These are phyloP conservation scores for Daldinia concentrica DNA, from an alignment of 495 filamentous ascomycete species.

Conservation along the genomic window DNA sequence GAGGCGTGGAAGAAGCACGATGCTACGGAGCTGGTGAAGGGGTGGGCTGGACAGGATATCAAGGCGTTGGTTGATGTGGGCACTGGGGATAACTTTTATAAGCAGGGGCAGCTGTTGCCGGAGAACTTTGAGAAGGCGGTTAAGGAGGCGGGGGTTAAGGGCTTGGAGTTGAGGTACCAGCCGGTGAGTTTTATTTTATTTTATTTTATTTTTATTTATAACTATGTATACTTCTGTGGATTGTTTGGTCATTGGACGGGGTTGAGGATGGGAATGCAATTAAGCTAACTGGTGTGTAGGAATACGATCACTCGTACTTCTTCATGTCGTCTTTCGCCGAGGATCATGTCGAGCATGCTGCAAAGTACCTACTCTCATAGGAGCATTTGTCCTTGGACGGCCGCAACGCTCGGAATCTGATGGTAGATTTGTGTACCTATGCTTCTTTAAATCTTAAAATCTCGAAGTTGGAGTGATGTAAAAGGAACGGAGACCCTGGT, in stretches of 20 bases:
- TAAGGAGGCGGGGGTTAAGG: slow-evolving; percentile 71
- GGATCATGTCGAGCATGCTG: slow-evolving; percentile 91
- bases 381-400: neutral
- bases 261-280: neutral
- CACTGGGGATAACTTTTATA: slow-evolving; percentile 94
- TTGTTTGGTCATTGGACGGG: neutral
- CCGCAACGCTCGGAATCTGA: neutral
- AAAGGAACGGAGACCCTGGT: neutral
- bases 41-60: slow-evolving; percentile 69
- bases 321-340: slow-evolving; percentile 89
- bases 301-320: slow-evolving; percentile 96
- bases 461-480: neutral
- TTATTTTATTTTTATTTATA: neutral
- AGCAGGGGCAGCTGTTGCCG: slow-evolving; percentile 88
- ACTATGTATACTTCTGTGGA: neutral
- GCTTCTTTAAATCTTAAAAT: neutral
- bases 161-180: slow-evolving; percentile 82
- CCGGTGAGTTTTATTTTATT: slow-evolving; percentile 54
- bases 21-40: slow-evolving; percentile 81
- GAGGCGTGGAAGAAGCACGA: slow-evolving; percentile 87
- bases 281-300: slow-evolving; percentile 51
- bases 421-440: neutral
- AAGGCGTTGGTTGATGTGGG: slow-evolving; percentile 88
- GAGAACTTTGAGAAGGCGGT: slow-evolving; percentile 90
- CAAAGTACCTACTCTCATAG: slow-evolving; percentile 71